A percentile compares a stretch with the other conserved stretches of the same genome.
These are phyloP conservation scores for Xerophyta viscosa DNA, from an alignment of 106 monocot genomes.

Conservation along the genomic window DNA sequence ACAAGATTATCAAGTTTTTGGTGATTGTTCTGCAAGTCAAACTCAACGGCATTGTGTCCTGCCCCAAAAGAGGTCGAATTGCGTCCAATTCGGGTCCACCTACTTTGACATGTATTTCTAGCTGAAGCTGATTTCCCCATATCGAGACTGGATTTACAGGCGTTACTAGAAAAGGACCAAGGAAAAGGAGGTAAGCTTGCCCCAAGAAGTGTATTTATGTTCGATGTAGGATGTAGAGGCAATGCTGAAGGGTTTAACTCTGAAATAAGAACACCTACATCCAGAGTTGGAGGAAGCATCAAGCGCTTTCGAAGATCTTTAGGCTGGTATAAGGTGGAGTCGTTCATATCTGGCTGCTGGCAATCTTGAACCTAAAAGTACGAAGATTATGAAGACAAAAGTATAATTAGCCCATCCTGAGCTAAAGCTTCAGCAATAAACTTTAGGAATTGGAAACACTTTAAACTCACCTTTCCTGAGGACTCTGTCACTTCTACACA, in stretches of 20 bases:
- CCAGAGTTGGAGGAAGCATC: slow-evolving; percentile 31
- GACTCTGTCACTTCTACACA: slow-evolving; percentile 14
- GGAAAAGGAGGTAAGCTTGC: slow-evolving; percentile 59
- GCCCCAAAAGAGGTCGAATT: slow-evolving; percentile 13
- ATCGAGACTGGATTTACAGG: slow-evolving; percentile 40
- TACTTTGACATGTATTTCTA: slow-evolving; percentile 35
- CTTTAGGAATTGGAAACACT: no score
- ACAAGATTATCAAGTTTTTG: slow-evolving; percentile 34
- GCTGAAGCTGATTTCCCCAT: slow-evolving; percentile 26
- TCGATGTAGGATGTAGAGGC: no score
- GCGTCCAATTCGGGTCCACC: slow-evolving; percentile 60
- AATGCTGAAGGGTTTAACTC: slow-evolving; percentile 12
- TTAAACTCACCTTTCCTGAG: slow-evolving; percentile 26
- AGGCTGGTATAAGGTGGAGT: slow-evolving; percentile 33
- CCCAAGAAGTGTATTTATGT: slow-evolving; percentile 1
- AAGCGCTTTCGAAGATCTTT: slow-evolving; percentile 47
- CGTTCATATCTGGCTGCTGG: slow-evolving; percentile 17
- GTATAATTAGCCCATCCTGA: not conserved
- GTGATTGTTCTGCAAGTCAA: slow-evolving; percentile 22
- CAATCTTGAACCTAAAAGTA: slow-evolving; percentile 17
- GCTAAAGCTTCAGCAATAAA: no score
- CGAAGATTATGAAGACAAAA: not conserved
- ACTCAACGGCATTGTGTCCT: slow-evolving; percentile 11
- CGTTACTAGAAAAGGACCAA: slow-evolving; percentile 60
- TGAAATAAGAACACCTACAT: slow-evolving; percentile 35